These are phyloP conservation scores for Colletotrichum sp. DNA, from an alignment of 2,329 filamentous ascomycete genomes.

Conservation along the genomic window DNA sequence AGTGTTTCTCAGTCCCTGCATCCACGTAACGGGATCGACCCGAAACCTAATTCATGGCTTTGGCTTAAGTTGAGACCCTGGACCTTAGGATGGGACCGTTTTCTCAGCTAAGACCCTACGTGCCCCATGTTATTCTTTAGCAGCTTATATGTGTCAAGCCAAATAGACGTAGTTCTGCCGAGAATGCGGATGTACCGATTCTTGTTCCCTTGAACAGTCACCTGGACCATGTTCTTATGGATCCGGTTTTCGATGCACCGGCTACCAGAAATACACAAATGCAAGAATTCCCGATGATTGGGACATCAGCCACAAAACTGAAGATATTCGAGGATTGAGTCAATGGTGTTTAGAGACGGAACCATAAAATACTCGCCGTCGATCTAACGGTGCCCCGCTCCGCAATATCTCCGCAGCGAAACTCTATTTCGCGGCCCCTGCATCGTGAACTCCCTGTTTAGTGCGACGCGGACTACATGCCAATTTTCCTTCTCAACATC, in stretches of 20 bases:
- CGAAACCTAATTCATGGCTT: neutral
- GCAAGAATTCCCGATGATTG: rapidly evolving
- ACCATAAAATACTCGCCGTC: neutral
- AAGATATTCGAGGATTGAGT: too few species aligned
- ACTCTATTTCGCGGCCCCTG: neutral
- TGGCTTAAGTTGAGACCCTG: neutral
- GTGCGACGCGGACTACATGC: neutral
- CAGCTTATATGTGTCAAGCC: rapidly evolving
- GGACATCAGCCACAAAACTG: rapidly evolving
- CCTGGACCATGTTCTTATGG: neutral
- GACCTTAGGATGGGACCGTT: neutral
- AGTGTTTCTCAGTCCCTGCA: neutral
- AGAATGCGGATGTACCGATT: neutral
- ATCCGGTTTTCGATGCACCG: neutral
- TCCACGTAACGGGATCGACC: neutral
- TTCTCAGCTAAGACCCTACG: neutral
- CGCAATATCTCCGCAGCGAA: neutral
- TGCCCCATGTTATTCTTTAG: neutral
- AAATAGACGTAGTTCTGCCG: neutral
- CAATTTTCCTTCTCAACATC: neutral
- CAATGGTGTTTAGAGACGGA: neutral
- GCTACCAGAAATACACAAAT: neutral
- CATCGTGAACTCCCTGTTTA: neutral
- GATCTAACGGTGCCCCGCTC: neutral
- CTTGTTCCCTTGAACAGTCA: neutral